Base-by-base conservation (phyloP, 208 protist species). In the Crithidia expoeki region DNA sequence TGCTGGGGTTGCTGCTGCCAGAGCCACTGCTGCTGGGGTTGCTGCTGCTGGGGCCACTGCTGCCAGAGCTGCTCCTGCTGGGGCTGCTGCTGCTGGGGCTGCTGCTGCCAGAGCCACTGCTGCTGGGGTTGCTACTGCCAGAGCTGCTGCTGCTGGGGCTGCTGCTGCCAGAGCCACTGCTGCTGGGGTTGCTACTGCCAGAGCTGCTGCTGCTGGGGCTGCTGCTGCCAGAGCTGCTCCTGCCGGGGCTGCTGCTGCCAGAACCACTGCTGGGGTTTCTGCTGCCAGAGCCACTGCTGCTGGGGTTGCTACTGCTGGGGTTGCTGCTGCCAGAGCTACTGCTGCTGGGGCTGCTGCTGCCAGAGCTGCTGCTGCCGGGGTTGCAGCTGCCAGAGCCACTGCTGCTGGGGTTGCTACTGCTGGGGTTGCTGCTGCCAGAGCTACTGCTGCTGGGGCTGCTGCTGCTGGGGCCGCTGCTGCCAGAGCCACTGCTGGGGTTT, bases 341-440 rank as follows among this genome's bases (percentile, higher is more conserved):
- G 49, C 16, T 30, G 49, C 16, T n/a, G 49, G 23, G 49, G 49
- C 16, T 53, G 11, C 6, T 19, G 19, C n/a, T 53, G 23, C 49
- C 49, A 28, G 23, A 28, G 49, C 52, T 58, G 52, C 52, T 58
- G 52, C 52, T 58, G 52, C 52, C 14, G 38, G 38, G 38, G 38
- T 17, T 14, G 10, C 38, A 44, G n/a, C n/a, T n/a, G n/a, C n/a
- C n/a, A n/a, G n/a, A n/a, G n/a, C n/a, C n/a, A n/a, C n/a, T n/a
- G n/a, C n/a, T n/a, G n/a, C n/a, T n/a, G n/a, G n/a, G n/a, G n/a
- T n/a, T n/a, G n/a, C n/a, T n/a, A n/a, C n/a, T n/a, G n/a, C n/a
- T n/a, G n/a, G n/a, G n/a, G n/a, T n/a, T n/a, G n/a, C n/a, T n/a
- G n/a, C n/a, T n/a, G n/a, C n/a, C 38, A 44, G 38, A 44, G 38